Percentiles rank a stretch among this genome's conserved stretches.
phyloP scores from a whole-genome alignment of 2,329 filamentous ascomycete species.

The Ramichloridium luteum region DNA sequence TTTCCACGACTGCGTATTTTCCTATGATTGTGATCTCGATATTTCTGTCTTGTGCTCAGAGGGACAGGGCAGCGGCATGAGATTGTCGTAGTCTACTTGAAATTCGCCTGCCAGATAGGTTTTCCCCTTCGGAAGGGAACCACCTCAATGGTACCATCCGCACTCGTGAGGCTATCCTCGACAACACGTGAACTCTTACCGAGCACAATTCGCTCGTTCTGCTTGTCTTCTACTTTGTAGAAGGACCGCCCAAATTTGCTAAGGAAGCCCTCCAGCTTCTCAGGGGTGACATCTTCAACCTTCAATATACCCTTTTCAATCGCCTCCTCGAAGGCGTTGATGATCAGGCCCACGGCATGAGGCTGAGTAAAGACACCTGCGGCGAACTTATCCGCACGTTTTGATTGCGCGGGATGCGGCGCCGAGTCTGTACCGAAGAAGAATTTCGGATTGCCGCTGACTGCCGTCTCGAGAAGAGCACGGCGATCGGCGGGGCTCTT shows the following conservation, averaged over 20 bases:
- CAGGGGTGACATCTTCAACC: constrained; percentile 42
- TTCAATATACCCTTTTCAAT: constrained; percentile 42
- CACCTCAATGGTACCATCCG: constrained; percentile 44
- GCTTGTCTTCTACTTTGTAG: constrained; percentile 40
- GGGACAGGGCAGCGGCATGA: not conserved
- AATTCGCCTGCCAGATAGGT: constrained; percentile 44
- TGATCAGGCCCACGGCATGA: constrained; percentile 52
- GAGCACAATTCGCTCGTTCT: constrained; percentile 43
- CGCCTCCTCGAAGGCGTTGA: constrained; percentile 53
- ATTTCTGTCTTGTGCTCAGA: too few relatives aligned
- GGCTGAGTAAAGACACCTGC: constrained; percentile 75
- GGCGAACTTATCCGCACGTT: constrained; percentile 46
- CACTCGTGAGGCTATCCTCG: constrained; percentile 41
- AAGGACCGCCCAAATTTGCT: constrained; percentile 45
- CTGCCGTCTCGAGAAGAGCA: constrained; percentile 54
- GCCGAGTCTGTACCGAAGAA: constrained; percentile 66
- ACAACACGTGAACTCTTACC: constrained; percentile 45
- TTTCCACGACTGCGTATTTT: too few relatives aligned
- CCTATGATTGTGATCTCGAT: too few relatives aligned
- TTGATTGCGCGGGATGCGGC: constrained; percentile 52
- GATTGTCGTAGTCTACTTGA: too few relatives aligned
- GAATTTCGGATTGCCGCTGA: constrained; percentile 51
- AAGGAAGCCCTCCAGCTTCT: constrained; percentile 47
- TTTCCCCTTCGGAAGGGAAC: constrained; percentile 54
- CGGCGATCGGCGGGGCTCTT: constrained; percentile 58